A percentile compares a stretch with the other conserved stretches of the same genome.
These are phyloP conservation scores for Bromus sterilis DNA, from an alignment of 176 grass and related monocot species.

Conservation along the genomic window DNA sequence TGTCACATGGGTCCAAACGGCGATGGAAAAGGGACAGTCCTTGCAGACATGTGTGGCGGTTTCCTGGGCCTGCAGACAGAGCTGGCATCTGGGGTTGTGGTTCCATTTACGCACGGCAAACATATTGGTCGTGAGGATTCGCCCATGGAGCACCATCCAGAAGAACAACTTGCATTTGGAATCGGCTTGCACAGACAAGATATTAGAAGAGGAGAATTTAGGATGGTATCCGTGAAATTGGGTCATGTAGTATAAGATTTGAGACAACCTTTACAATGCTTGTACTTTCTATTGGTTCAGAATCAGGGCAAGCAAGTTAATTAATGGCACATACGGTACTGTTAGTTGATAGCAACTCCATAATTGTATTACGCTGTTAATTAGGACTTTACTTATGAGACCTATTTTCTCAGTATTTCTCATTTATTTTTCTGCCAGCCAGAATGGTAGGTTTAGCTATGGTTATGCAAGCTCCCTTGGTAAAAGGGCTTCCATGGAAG, in stretches of 20 bases:
- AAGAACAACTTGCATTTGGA: no score
- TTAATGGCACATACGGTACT: neutral
- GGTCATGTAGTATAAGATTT: neutral
- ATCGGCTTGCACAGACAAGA: no score
- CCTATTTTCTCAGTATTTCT: constrained; percentile 22
- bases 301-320: neutral
- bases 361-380: neutral
- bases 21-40: no score
- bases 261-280: neutral
- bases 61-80: no score
- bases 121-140: no score
- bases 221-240: no score
- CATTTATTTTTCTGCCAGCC: constrained; percentile 41
- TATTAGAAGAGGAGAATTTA: no score
- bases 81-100: no score
- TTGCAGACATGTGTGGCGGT: no score
- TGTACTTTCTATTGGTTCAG: neutral
- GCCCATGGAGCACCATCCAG: no score
- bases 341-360: neutral
- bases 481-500: constrained; percentile 62
- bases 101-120: no score
- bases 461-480: constrained; percentile 54
- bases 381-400: neutral
- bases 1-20: no score
- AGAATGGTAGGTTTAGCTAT: constrained; percentile 54